Conservation (phyloP, 768 basidiomycete species). For the Psilocybe subaeruginosa region DNA sequence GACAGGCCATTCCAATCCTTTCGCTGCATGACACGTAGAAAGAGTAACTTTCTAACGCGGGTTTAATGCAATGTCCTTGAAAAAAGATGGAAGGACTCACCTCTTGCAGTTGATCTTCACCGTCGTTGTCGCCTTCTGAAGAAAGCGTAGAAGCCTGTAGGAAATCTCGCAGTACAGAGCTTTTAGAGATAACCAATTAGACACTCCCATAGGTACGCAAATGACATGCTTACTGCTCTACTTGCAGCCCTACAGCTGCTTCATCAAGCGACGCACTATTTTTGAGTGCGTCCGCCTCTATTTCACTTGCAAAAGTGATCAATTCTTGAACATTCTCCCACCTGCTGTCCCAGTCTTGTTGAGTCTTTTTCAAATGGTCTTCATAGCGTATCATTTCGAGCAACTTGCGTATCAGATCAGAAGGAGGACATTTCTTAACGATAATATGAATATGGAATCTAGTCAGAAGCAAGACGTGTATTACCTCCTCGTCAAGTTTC, state of each 20-base stretch:
- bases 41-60: slow-evolving; percentile 75
- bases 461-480: slow-evolving; percentile 4
- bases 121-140: slow-evolving; percentile 72
- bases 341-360: slow-evolving; percentile 73
- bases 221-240: slow-evolving; percentile 7
- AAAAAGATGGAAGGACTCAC: slow-evolving; percentile 27
- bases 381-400: slow-evolving; percentile 65
- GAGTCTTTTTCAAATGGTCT: slow-evolving; percentile 67
- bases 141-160: slow-evolving; percentile 83
- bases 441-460: slow-evolving; percentile 4
- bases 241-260: not conserved
- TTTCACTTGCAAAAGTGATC: slow-evolving; percentile 73
- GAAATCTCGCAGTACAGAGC: slow-evolving; percentile 69
- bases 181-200: slow-evolving; percentile 27
- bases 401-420: slow-evolving; percentile 62
- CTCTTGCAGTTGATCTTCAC: slow-evolving; percentile 49
- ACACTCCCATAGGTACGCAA: not conserved
- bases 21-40: slow-evolving; percentile 87
- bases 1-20: slow-evolving; percentile 92
- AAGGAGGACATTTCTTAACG: slow-evolving; percentile 58
- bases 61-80: not conserved
- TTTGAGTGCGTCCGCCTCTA: slow-evolving; percentile 35
- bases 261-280: slow-evolving; percentile 3
- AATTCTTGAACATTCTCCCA: slow-evolving; percentile 91
- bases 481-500: slow-evolving; percentile 56